Conservation (phyloP, 805 yeast species). For the Wickerhamomyces pijperi region DNA sequence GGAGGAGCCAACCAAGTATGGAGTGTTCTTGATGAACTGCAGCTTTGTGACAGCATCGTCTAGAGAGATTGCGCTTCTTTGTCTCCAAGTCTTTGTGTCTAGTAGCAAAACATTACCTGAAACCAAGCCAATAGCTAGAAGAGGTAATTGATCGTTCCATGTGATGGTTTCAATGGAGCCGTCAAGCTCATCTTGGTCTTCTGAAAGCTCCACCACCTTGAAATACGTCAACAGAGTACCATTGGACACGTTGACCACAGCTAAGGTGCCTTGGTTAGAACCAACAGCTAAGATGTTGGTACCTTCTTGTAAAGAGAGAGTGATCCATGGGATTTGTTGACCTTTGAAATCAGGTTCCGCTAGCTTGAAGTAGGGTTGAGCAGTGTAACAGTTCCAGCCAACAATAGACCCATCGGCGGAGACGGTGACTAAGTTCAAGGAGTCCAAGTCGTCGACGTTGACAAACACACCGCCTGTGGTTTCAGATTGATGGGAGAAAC, state of each 20-base stretch:
- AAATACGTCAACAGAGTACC: constrained; percentile 63
- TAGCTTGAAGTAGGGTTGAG: constrained; percentile 56
- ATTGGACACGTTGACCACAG: constrained; percentile 61
- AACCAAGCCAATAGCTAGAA: constrained; percentile 83
- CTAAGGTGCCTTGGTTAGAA: constrained; percentile 77
- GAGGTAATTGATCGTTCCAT: constrained; percentile 58
- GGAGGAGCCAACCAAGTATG: constrained; percentile 55
- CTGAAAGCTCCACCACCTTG: constrained; percentile 48
- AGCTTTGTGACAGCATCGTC: constrained; percentile 83
- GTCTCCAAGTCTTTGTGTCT: constrained; percentile 79
- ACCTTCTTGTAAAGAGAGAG: constrained; percentile 40
- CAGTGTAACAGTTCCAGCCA: constrained; percentile 83
- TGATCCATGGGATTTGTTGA: constrained; percentile 80
- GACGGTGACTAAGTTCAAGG: constrained; percentile 56
- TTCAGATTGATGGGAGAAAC: constrained; percentile 71
- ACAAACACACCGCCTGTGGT: constrained; percentile 75
- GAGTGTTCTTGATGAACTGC: constrained; percentile 46
- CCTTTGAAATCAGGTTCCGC: constrained; percentile 62
- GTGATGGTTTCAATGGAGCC: constrained; percentile 71
- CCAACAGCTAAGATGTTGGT: constrained; percentile 63
- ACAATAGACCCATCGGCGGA: constrained; percentile 82
- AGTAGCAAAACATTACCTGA: constrained; percentile 77
- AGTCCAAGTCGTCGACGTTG: constrained; percentile 43
- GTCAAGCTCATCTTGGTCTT: constrained; percentile 46
- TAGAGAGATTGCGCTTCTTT: constrained; percentile 57